Base-by-base conservation (phyloP, 345 rosid genomes). In the Aethionema arabicum region DNA sequence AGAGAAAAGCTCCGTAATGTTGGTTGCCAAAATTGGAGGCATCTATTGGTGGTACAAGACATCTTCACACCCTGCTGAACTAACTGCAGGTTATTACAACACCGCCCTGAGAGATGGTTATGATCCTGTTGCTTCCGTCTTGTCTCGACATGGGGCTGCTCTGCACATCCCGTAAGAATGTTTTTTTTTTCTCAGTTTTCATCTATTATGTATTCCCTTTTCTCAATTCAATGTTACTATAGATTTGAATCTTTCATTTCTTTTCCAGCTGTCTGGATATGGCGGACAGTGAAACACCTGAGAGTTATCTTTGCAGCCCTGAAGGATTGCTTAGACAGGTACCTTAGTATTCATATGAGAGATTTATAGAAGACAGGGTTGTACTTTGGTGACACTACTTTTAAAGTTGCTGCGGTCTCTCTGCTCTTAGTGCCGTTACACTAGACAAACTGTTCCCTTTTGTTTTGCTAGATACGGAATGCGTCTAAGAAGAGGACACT, bases 81-180 rank as follows among this genome's bases (percentile, higher is more conserved):
- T 80, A 52, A 76, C 82, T 60, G 82, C 84, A 52, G 84, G 84
- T 53, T 80, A 83, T 74, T 83, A 80, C 76, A 83, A 83, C 68
- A 80, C 83, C 4, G 82, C 79, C 51, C 70, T 75, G 40, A 78
- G 82, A 55, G 82, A 83, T 68, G 88, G 85, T 61, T 83, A 83
- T 66, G 88, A 83, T 72, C 82, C 82, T 50, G 78, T 80, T 30
- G 82, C 77, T 52, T 77, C 83, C 21, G 73, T 83, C 63, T 67
- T 83, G 65, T 83, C 88, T 65, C 85, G 85, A 57, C 80, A 83
- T 75, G 82, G 83, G 69, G 83, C 88, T 56, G 83, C 88, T 70
- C 65, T 83, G 72, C 80, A 83, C 66, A 75, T 83, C 48, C 78
- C 82, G 82, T 83, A 74, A 73, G 83, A 57, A 54, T 2, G 27